Evolutionary conservation across 2,329 filamentous ascomycete species (phyloP).

Genomic region (Paecilomyces fulvus): DNA sequence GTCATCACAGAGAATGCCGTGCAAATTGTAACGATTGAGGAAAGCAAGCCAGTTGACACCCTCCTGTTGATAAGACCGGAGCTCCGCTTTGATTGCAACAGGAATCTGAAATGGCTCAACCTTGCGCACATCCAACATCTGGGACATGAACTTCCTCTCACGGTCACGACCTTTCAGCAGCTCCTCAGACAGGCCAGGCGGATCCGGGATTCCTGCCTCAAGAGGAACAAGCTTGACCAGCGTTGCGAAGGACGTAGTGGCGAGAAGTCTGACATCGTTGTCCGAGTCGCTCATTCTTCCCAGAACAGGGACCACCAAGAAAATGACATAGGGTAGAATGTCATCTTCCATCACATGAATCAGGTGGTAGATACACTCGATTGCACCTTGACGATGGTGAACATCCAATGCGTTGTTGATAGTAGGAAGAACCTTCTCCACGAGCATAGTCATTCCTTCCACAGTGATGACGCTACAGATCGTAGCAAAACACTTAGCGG

Average conservation of each 20-base stretch:
- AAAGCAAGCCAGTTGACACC: constrained; percentile 98
- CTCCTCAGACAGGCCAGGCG: constrained; percentile 81
- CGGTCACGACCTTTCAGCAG: constrained; percentile 83
- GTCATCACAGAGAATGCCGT: constrained; percentile 96
- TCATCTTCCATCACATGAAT: constrained; percentile 97
- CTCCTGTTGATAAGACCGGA: constrained; percentile 96
- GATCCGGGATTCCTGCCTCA: constrained; percentile 94
- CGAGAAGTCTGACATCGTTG: constrained; percentile 85
- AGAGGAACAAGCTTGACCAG: constrained; percentile 94
- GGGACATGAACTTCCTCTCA: constrained; percentile 91
- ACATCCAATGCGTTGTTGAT: constrained; percentile 88
- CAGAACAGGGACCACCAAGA: constrained; percentile 93
- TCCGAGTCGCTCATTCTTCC: constrained; percentile 98
- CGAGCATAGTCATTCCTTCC: constrained; percentile 89
- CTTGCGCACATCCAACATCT: constrained; percentile 94
- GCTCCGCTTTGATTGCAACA: constrained; percentile 91
- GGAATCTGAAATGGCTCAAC: constrained; percentile 90
- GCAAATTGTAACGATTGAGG: constrained; percentile 94
- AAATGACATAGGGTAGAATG: constrained; percentile 96
- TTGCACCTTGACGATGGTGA: constrained; percentile 81
- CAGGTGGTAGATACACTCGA: constrained; percentile 91
- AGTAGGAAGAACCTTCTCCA: constrained; percentile 83
- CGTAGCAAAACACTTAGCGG: constrained; percentile 93
- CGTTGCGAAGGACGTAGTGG: constrained; percentile 94
- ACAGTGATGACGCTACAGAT: constrained; percentile 95